Evolutionary conservation across 495 filamentous ascomycete species (phyloP).

Genomic region (Penicillium roqueforti): DNA sequence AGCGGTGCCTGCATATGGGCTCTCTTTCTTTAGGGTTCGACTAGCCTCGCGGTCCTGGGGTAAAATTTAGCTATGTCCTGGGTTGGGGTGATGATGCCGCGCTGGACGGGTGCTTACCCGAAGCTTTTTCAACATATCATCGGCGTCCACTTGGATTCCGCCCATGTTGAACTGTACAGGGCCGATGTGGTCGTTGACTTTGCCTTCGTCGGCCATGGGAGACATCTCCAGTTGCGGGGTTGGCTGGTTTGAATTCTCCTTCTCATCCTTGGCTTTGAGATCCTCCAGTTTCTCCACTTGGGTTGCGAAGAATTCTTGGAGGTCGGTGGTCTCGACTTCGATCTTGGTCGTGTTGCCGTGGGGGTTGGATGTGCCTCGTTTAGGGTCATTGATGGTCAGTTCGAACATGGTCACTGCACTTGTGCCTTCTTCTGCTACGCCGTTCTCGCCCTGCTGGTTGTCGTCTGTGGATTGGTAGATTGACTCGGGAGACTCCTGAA

Average conservation of each 20-base stretch:
- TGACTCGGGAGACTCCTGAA: slow-evolving; percentile 52
- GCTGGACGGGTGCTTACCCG: slow-evolving; percentile 55
- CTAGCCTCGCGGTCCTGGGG: slow-evolving; percentile 53
- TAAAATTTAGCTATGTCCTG: neutral
- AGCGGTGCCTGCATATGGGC: slow-evolving; percentile 26
- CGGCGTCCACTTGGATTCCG: slow-evolving; percentile 93
- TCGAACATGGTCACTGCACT: slow-evolving; percentile 72
- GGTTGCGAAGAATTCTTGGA: slow-evolving; percentile 70
- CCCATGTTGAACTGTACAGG: slow-evolving; percentile 97
- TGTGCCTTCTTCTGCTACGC: slow-evolving; percentile 38
- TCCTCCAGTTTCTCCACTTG: slow-evolving; percentile 72
- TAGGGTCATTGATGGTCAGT: slow-evolving; percentile 69
- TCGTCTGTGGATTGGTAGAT: slow-evolving; percentile 22
- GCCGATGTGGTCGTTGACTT: slow-evolving; percentile 84
- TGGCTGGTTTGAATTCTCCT: slow-evolving; percentile 41
- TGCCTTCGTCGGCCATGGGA: slow-evolving; percentile 48
- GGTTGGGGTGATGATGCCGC: neutral
- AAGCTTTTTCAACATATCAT: slow-evolving; percentile 86
- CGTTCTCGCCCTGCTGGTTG: slow-evolving; percentile 16
- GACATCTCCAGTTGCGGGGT: slow-evolving; percentile 44
- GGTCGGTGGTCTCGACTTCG: slow-evolving; percentile 71
- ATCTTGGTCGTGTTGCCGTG: slow-evolving; percentile 43
- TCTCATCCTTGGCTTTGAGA: slow-evolving; percentile 60
- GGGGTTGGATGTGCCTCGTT: slow-evolving; percentile 51
- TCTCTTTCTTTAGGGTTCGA: slow-evolving; percentile 46